A percentile compares a stretch with the other conserved stretches of the same genome.
Conservation (phyloP, 2,329 filamentous ascomycete species). For the Cyanodermella asteris region DNA sequence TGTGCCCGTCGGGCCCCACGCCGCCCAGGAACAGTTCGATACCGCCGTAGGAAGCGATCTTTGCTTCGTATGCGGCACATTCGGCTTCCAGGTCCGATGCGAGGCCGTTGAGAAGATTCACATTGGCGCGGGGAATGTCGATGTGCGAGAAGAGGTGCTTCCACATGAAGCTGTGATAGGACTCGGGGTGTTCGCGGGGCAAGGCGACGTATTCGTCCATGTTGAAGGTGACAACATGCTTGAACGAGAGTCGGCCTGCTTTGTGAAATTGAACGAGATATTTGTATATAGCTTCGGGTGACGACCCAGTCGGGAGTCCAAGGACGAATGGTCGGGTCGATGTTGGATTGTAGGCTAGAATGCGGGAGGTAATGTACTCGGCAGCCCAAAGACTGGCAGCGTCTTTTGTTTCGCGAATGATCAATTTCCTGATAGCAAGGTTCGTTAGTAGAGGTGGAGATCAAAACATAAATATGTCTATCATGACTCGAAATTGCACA, state of each 20-base stretch:
- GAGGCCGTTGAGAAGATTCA: conserved; percentile 69
- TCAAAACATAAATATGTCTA: no score
- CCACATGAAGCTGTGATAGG: conserved; percentile 87
- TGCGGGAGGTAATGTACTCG: no score
- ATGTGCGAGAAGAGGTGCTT: conserved; percentile 75
- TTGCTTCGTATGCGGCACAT: conserved; percentile 57
- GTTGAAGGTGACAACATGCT: conserved; percentile 79
- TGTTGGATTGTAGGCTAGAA: no score
- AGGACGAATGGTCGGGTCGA: conserved; percentile 76
- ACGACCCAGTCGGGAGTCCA: conserved; percentile 65
- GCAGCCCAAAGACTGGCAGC: no score
- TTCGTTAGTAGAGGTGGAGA: no score
- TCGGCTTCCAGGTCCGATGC: conserved; percentile 53
- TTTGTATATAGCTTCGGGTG: conserved; percentile 56
- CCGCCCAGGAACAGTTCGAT: conserved; percentile 74
- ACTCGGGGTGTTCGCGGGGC: conserved; percentile 61
- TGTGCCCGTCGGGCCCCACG: conserved; percentile 69
- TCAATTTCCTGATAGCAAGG: no score
- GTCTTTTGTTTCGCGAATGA: no score
- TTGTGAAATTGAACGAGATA: conserved; percentile 37
- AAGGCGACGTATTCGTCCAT: conserved; percentile 84
- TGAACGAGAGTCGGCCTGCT: conserved; percentile 47
- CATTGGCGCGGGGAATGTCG: conserved; percentile 59
- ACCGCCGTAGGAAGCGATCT: conserved; percentile 51
- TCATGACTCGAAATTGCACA: no score